Conservation (phyloP, 2,329 filamentous ascomycete genomes). For the Aspergillus bombycis region DNA sequence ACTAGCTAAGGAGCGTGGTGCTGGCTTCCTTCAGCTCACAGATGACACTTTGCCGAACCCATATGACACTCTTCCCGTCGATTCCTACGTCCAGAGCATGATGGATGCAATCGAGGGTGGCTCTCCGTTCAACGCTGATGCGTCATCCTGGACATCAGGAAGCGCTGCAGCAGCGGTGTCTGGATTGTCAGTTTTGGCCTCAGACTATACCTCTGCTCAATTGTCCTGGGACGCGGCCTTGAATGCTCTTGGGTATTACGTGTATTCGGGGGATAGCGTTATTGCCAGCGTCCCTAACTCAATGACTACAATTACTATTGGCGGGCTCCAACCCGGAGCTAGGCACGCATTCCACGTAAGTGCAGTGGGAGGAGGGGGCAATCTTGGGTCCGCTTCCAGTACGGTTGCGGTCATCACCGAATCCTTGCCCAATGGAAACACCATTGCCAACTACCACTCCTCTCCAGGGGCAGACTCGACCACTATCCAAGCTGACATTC, state of each 20-base stretch:
- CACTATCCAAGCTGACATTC: conserved; percentile 18
- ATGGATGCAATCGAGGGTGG: conserved; percentile 17
- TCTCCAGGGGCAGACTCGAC: conserved; percentile 10
- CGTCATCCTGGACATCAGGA: conserved; percentile 7
- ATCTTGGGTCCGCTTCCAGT: conserved; percentile 6
- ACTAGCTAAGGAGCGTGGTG: conserved; percentile 13
- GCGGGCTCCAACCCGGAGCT: conserved; percentile 14
- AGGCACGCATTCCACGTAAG: conserved; percentile 13
- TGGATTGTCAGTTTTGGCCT: conserved; percentile 12
- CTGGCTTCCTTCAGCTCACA: conserved; percentile 21
- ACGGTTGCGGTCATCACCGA: conserved; percentile 13
- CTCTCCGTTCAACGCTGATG: conserved; percentile 9
- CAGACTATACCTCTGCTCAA: conserved; percentile 21
- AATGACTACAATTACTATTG: conserved; percentile 18
- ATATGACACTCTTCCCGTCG: conserved; percentile 21
- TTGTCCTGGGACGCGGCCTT: conserved; percentile 16
- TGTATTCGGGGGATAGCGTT: conserved; percentile 13
- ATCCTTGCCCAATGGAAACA: conserved; percentile 11
- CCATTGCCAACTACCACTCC: conserved; percentile 16
- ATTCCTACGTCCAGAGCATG: conserved; percentile 23
- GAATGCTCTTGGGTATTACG: conserved; percentile 18
- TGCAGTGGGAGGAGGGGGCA: conserved; percentile 13
- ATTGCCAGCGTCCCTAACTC: conserved; percentile 17
- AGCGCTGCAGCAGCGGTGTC: conserved; percentile 8
- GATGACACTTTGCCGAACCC: conserved; percentile 21